Percentiles rank a stretch among this genome's conserved stretches.
Conservation (phyloP, 2,329 filamentous ascomycete species). For the Penicillium sp. region DNA sequence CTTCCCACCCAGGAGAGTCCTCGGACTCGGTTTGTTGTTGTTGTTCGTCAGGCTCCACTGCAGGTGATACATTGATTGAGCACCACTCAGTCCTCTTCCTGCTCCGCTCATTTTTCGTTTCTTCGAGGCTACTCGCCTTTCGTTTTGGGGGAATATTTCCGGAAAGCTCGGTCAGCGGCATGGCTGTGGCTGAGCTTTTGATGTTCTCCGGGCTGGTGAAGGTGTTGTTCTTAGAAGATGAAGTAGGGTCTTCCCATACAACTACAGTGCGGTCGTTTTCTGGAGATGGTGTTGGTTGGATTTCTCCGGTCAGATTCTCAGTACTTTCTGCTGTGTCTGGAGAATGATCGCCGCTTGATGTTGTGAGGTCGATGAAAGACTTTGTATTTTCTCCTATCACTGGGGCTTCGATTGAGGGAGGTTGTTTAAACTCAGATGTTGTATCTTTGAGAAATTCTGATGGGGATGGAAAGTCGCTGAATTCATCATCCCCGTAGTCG, state of each 20-base stretch:
- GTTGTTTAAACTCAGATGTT: background rate
- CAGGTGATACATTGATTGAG: background rate
- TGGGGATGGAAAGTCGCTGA: slow-evolving; percentile 42
- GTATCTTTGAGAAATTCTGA: slow-evolving; percentile 23
- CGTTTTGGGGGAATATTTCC: slow-evolving; percentile 1
- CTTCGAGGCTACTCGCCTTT: slow-evolving; percentile 3
- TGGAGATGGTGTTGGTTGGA: background rate
- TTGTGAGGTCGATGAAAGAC: background rate
- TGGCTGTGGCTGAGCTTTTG: background rate
- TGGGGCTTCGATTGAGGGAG: background rate
- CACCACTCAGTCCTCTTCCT: background rate
- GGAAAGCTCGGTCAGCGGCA: background rate
- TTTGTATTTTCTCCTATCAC: background rate
- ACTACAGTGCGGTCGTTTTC: background rate
- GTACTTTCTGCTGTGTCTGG: background rate
- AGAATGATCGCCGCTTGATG: background rate
- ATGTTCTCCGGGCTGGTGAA: background rate
- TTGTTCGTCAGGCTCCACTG: background rate
- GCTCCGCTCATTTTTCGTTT: background rate
- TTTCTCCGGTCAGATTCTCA: background rate
- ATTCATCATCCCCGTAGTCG: slow-evolving; percentile 33
- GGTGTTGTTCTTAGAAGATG: background rate
- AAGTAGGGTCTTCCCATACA: slow-evolving; percentile 2
- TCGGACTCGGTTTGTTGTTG: background rate
- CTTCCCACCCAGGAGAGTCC: slow-evolving; percentile 30